Percentiles rank a stretch among this genome's conserved stretches.
Evolutionary conservation across 1,284 basidiomycete species (phyloP).

Genomic region (Sutorius eximius): DNA sequence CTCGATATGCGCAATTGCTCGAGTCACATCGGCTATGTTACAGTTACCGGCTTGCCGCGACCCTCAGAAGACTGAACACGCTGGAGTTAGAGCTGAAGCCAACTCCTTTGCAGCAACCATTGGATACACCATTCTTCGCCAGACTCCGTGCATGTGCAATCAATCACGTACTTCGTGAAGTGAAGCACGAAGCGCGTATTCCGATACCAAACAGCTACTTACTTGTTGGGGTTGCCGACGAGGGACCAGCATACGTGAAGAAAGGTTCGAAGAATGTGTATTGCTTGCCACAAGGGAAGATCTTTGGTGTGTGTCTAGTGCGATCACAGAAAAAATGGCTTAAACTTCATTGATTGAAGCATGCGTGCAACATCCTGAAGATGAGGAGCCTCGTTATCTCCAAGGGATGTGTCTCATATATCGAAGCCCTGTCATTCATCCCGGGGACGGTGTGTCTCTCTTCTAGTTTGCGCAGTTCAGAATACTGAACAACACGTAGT

Average conservation of each 20-base stretch:
- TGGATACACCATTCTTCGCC: slow-evolving; percentile 60
- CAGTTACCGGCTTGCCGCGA: slow-evolving; percentile 48
- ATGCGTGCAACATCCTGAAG: slow-evolving; percentile 52
- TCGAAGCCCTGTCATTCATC: slow-evolving; percentile 67
- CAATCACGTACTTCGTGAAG: slow-evolving; percentile 61
- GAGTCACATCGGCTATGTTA: slow-evolving; percentile 51
- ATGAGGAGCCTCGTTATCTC: slow-evolving; percentile 50
- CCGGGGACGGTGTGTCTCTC: slow-evolving; percentile 59
- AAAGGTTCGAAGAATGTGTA: slow-evolving; percentile 53
- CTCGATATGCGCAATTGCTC: slow-evolving; percentile 48
- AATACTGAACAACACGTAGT: slow-evolving; percentile 40
- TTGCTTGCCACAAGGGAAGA: slow-evolving; percentile 50
- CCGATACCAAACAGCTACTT: slow-evolving; percentile 64
- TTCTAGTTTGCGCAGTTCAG: not conserved
- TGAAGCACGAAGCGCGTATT: slow-evolving; percentile 74
- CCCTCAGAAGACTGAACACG: slow-evolving; percentile 50
- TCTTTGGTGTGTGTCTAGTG: slow-evolving; percentile 54
- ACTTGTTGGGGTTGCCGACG: slow-evolving; percentile 78
- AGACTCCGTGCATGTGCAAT: slow-evolving; percentile 57
- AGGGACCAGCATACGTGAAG: slow-evolving; percentile 59
- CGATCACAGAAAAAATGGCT: slow-evolving; percentile 7
- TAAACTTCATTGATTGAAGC: slow-evolving; percentile 41
- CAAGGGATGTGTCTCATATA: slow-evolving; percentile 60
- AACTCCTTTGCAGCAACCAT: slow-evolving; percentile 32
- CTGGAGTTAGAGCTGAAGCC: slow-evolving; percentile 49